phyloP scores from a whole-genome alignment of 345 rosid genomes.

The Theobroma cacao region DNA sequence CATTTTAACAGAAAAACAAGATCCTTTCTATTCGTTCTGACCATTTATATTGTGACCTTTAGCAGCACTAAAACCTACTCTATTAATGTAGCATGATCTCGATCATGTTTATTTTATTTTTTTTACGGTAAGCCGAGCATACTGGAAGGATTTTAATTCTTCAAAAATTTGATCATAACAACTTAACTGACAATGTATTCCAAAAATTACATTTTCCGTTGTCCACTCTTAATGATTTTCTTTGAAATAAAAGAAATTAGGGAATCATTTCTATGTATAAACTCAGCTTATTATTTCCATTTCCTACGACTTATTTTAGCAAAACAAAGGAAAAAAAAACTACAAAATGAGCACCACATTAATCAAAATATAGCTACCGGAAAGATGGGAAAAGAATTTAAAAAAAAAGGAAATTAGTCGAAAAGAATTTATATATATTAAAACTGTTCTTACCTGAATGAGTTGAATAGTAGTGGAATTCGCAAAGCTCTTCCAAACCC shows the following conservation, averaged over 20 bases:
- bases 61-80: background rate
- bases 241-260: too few relatives aligned
- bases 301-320: background rate
- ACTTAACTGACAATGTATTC: background rate
- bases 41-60: background rate
- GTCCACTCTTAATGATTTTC: background rate
- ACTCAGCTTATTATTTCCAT: background rate
- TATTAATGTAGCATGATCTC: background rate
- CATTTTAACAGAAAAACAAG: background rate
- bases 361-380: background rate
- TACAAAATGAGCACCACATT: background rate
- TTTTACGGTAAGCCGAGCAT: background rate
- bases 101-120: background rate
- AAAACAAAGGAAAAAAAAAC: background rate
- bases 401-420: too few relatives aligned
- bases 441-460: background rate
- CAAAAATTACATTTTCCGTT: background rate
- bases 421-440: too few relatives aligned
- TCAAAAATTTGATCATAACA: background rate
- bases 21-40: background rate
- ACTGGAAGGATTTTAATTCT: background rate
- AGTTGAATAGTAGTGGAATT: background rate
- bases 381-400: background rate
- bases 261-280: background rate
- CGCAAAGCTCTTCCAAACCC: conserved; percentile 2